These are phyloP conservation scores for Beauveria medogensis DNA, from an alignment of 2,329 filamentous ascomycete genomes.

Conservation along the genomic window DNA sequence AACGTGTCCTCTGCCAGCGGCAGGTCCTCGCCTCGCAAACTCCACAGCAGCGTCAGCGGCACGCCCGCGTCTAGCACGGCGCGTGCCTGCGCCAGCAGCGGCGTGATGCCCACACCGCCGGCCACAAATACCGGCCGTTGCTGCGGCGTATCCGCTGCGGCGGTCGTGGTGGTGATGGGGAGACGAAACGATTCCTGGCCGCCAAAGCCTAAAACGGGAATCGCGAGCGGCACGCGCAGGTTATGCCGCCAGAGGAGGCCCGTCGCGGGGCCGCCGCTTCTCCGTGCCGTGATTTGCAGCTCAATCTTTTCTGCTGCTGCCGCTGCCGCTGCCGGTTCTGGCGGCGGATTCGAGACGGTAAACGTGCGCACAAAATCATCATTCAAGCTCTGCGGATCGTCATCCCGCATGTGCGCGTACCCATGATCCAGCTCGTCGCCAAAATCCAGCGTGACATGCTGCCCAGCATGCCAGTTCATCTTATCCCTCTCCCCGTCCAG, in stretches of 20 bases:
- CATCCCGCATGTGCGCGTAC: slow-evolving; percentile 76
- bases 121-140: slow-evolving; percentile 54
- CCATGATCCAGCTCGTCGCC: slow-evolving; percentile 59
- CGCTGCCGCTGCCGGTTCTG: slow-evolving; percentile 25
- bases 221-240: slow-evolving; percentile 44
- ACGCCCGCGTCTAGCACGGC: slow-evolving; percentile 32
- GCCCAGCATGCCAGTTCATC: slow-evolving; percentile 54
- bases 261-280: slow-evolving; percentile 58
- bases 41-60: slow-evolving; percentile 59
- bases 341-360: slow-evolving; percentile 60
- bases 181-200: slow-evolving; percentile 45
- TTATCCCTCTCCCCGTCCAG: slow-evolving; percentile 4
- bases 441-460: slow-evolving; percentile 73
- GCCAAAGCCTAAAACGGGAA: slow-evolving; percentile 66
- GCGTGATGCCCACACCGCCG: slow-evolving; percentile 77
- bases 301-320: slow-evolving; percentile 23
- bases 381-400: slow-evolving; percentile 71
- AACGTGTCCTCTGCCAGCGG: slow-evolving; percentile 55
- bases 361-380: slow-evolving; percentile 81
- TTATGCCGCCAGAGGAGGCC: slow-evolving; percentile 53
- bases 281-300: slow-evolving; percentile 66
- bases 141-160: slow-evolving; percentile 12
- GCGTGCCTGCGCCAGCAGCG: slow-evolving; percentile 60
- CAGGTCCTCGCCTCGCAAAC: slow-evolving; percentile 52
- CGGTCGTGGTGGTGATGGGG: slow-evolving; percentile 8